phyloP scores from a whole-genome alignment of 2,329 filamentous ascomycete species.

The Alternaria incomplexa region DNA sequence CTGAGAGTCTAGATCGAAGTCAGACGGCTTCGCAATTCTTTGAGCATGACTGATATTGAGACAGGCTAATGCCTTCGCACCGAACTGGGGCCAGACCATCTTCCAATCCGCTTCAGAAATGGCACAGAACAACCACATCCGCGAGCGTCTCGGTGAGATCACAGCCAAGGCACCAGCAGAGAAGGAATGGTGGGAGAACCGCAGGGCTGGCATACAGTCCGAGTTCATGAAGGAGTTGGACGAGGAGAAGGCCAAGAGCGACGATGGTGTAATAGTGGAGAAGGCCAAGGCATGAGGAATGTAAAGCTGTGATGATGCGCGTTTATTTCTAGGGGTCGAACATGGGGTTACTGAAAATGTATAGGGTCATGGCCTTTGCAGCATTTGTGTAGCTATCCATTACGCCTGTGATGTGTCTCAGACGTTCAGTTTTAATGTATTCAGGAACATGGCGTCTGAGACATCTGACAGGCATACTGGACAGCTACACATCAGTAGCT shows the following conservation, averaged over 20 bases:
- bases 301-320: neutral
- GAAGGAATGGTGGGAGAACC: constrained; percentile 92
- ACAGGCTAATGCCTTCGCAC: constrained; percentile 87
- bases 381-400: constrained; percentile 3
- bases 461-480: constrained; percentile 10
- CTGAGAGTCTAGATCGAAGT: neutral
- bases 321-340: neutral
- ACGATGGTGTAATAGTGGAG: constrained; percentile 26
- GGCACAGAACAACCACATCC: constrained; percentile 79
- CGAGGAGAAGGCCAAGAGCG: constrained; percentile 53
- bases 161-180: constrained; percentile 74
- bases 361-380: constrained; percentile 3
- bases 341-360: neutral
- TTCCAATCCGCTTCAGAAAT: constrained; percentile 99
- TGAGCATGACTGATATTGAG: constrained; percentile 5
- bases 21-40: neutral
- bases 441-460: constrained; percentile 1
- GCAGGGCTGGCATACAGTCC: constrained; percentile 72
- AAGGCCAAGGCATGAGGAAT: neutral
- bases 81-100: constrained; percentile 91
- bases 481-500: neutral
- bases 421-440: neutral
- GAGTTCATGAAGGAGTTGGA: constrained; percentile 88
- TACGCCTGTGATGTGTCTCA: neutral
- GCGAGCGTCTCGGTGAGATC: constrained; percentile 76